phyloP scores from a whole-genome alignment of 129 eudicot species.

The Tanacetum coccineum region DNA sequence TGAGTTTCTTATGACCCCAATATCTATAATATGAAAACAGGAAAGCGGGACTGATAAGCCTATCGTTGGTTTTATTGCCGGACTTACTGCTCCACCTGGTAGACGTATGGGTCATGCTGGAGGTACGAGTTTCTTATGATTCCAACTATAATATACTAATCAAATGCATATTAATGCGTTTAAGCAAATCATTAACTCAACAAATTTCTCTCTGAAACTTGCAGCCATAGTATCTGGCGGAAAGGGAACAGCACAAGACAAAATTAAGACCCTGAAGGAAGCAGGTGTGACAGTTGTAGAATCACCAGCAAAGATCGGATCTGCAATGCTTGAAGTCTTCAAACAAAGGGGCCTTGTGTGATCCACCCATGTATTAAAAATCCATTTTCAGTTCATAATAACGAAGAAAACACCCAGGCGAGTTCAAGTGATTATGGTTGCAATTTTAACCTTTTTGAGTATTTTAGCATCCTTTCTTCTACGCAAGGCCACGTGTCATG shows the following conservation, averaged over 20 bases:
- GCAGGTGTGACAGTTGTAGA: slow-evolving; percentile 94
- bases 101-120: slow-evolving; percentile 99
- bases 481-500: slow-evolving; percentile 34
- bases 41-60: slow-evolving; percentile 97
- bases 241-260: slow-evolving; percentile 99
- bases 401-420: slow-evolving; percentile 30
- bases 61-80: slow-evolving; percentile 96
- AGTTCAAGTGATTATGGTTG: slow-evolving; percentile 19
- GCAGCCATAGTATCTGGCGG: slow-evolving; percentile 99
- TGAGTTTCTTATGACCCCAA: slow-evolving; percentile 1
- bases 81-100: slow-evolving; percentile 99
- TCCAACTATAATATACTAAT: background rate
- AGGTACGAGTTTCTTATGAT: slow-evolving; percentile 46
- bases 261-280: slow-evolving; percentile 83
- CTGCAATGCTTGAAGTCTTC: slow-evolving; percentile 89
- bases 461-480: slow-evolving; percentile 17
- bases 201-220: slow-evolving; percentile 10
- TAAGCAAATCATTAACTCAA: background rate
- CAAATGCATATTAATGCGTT: too few species aligned
- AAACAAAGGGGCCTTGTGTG: slow-evolving; percentile 89
- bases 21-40: slow-evolving; percentile 43
- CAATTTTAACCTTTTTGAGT: slow-evolving; percentile 20
- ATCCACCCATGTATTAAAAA: slow-evolving; percentile 24
- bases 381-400: slow-evolving; percentile 36
- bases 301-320: slow-evolving; percentile 95